A percentile compares a stretch with the other conserved stretches of the same genome.
Conservation (phyloP, 345 rosid genomes). For the Ceriops tagal region DNA sequence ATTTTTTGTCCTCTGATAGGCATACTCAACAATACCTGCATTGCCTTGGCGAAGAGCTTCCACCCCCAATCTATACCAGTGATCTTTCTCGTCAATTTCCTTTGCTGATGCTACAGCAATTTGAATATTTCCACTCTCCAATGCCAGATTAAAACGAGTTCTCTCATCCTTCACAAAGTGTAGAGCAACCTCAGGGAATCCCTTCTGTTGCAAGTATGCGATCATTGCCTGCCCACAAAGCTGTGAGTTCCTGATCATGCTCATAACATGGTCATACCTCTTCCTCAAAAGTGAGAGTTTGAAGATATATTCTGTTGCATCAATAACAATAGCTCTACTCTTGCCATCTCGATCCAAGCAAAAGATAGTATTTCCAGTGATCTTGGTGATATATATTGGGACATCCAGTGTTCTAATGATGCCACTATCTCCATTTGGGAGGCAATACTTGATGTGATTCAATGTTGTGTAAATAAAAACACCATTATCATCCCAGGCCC, state of each 20-base stretch:
- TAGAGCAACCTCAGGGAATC: conserved; percentile 97
- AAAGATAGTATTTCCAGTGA: conserved; percentile 58
- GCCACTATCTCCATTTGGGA: conserved; percentile 91
- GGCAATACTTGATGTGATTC: conserved; percentile 88
- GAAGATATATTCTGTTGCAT: conserved; percentile 88
- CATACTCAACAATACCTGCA: conserved; percentile 85
- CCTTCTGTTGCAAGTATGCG: conserved; percentile 93
- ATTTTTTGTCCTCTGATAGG: conserved; percentile 94
- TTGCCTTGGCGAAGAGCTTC: conserved; percentile 99
- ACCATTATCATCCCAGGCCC: conserved; percentile 95
- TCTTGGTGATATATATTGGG: conserved; percentile 80
- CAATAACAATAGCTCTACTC: conserved; percentile 57
- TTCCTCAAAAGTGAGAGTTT: conserved; percentile 73
- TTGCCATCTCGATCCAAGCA: conserved; percentile 92
- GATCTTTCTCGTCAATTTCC: conserved; percentile 90
- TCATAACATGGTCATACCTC: conserved; percentile 87
- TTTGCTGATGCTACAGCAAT: conserved; percentile 96
- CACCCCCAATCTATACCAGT: conserved; percentile 89
- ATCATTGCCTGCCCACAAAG: conserved; percentile 98
- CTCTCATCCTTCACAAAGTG: conserved; percentile 96
- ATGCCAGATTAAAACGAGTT: conserved; percentile 86
- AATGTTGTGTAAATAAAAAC: conserved; percentile 86
- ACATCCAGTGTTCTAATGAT: conserved; percentile 79
- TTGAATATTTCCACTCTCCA: conserved; percentile 93
- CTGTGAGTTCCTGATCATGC: conserved; percentile 90